phyloP scores from a whole-genome alignment of 2,329 filamentous ascomycete species.

The Paecilomyces niveus region DNA sequence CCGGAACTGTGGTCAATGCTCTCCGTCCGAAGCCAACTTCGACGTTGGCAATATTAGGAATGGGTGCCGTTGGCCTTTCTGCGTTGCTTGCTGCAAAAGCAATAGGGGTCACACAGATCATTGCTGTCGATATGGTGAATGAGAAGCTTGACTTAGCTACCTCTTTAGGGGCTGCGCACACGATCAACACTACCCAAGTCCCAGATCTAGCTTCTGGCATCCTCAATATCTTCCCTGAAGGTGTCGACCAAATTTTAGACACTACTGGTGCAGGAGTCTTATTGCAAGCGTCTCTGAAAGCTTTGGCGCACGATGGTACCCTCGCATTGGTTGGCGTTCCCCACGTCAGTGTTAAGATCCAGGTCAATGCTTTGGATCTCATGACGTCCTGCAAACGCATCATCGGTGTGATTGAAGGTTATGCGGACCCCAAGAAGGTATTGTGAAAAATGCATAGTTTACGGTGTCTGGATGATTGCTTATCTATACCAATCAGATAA shows the following conservation, averaged over 20 bases:
- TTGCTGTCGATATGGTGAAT: conserved; percentile 41
- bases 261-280: conserved; percentile 22
- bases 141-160: conserved; percentile 36
- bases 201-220: conserved; percentile 21
- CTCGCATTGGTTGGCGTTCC: conserved; percentile 28
- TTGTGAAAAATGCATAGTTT: background rate
- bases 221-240: conserved; percentile 16
- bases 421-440: background rate
- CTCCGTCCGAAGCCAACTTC: conserved; percentile 14
- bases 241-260: conserved; percentile 24
- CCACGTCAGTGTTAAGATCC: conserved; percentile 16
- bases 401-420: conserved; percentile 27
- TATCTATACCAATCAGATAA: background rate
- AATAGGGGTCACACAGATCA: conserved; percentile 21
- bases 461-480: background rate
- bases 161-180: conserved; percentile 39
- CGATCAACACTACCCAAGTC: conserved; percentile 26
- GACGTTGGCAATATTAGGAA: conserved; percentile 19
- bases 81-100: conserved; percentile 14
- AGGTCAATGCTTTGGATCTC: conserved; percentile 17
- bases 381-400: conserved; percentile 22
- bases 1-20: conserved; percentile 24
- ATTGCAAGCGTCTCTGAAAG: conserved; percentile 22
- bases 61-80: conserved; percentile 19
- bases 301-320: conserved; percentile 22